Evolutionary conservation across 257 asterid genomes (phyloP).

Genomic region (Capsicum chinense): DNA sequence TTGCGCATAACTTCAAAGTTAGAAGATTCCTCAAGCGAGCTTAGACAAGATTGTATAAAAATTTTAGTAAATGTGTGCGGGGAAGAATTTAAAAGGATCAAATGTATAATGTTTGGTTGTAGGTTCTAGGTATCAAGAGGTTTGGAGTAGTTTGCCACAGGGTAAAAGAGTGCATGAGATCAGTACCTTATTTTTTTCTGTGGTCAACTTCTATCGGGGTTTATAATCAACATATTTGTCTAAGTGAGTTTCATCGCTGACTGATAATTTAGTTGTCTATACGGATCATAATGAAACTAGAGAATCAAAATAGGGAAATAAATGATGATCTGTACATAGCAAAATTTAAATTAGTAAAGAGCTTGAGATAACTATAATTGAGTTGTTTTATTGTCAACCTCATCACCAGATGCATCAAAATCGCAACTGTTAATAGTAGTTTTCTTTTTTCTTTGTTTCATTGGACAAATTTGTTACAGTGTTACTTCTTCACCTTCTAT

Average conservation of each 20-base stretch:
- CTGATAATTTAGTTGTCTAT: background rate
- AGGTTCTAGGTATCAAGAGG: too few species aligned
- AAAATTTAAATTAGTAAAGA: background rate
- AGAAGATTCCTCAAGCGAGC: too few species aligned
- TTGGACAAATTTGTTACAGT: slow-evolving; percentile 29
- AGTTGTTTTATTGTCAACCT: slow-evolving; percentile 28
- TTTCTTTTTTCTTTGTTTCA: background rate
- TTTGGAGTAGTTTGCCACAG: too few species aligned
- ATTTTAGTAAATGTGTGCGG: too few species aligned
- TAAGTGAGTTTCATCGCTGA: slow-evolving; percentile 1
- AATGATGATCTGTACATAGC: background rate
- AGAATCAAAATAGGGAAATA: background rate
- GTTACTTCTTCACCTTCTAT: slow-evolving; percentile 37
- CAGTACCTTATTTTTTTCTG: slow-evolving; percentile 47
- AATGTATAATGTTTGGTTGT: too few species aligned
- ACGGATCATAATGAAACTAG: background rate
- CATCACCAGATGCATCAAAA: slow-evolving; percentile 7
- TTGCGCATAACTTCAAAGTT: too few species aligned
- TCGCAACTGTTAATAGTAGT: background rate
- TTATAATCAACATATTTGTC: background rate
- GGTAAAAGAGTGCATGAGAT: background rate
- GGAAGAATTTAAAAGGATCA: too few species aligned
- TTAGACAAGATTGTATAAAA: too few species aligned
- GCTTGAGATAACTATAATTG: background rate
- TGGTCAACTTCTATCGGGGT: background rate